Evolutionary conservation across 176 grass and related monocot species (phyloP), one percentile per base, ranked within the genome.

Genomic region (Oryza glaberrima): DNA sequence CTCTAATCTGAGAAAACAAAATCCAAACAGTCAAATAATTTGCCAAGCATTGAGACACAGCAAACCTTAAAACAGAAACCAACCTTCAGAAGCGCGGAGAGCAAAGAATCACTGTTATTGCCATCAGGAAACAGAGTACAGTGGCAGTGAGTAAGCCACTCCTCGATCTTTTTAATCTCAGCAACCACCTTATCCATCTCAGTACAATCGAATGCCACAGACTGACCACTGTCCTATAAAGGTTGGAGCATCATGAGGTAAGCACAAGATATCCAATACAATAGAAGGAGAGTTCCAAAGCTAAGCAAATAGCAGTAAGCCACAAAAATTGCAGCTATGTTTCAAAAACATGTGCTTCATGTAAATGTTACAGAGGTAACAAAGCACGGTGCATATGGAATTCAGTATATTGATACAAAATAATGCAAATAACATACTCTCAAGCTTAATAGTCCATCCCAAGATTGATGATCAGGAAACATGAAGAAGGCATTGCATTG

Each of bases 141-240:
- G 68, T 76, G 63, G 74, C 95, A 94, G 48, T 78, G 65, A 49
- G 74, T 77, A 65, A 93, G 76, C 95, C 95, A 98, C 46, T 86
- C 88, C 78, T 98, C 93, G 41, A 95, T 85, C 81, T 93, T 95
- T 86, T 88, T 84, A 81, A 93, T 88, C 86, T 95, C 92, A 77
- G 77, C 35, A 72, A 86, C 68, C 77, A 98, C 82, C 75, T 88
- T 94, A 81, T 94, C 82, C 87, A 93, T 89, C 80, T 95, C 92
- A 80, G 68, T 51, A 72, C 92, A 98, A 83, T 83, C 77, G 86
- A 98, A 91, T 70, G 89, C 95, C 86, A 79, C 69, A 88, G 82
- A 74, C 73, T 84, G 70, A 14, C 95, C 87, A 86, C 65, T 86
- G 82, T 91, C 90, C 95, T 95, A 78, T 43, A 48, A 78, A 70